Evolutionary conservation across 2,329 filamentous ascomycete species (phyloP).

Genomic region (Beauveria sp.): DNA sequence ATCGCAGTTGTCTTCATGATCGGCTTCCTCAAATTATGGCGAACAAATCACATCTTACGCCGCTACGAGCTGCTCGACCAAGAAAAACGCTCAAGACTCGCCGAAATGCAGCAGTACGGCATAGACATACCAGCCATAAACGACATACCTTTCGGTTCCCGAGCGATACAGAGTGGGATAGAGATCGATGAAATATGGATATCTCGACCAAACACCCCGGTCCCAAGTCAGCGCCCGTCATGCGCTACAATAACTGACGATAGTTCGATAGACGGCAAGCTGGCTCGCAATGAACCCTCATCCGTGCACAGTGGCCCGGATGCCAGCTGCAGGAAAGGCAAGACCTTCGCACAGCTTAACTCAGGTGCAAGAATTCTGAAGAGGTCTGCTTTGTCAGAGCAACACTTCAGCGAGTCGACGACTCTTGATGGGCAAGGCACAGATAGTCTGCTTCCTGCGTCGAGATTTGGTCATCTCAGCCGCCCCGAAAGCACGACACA

Average conservation of each 20-base stretch:
- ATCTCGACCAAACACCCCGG: constrained; percentile 41
- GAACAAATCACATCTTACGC: constrained; percentile 46
- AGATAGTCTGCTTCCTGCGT: background rate
- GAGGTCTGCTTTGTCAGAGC: constrained; percentile 3
- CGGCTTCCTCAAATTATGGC: constrained; percentile 61
- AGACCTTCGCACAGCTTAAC: constrained; percentile 4
- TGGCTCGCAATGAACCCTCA: background rate
- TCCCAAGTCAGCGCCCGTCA: constrained; percentile 17
- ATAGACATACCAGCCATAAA: constrained; percentile 32
- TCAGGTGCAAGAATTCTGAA: background rate
- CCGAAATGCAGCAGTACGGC: constrained; percentile 48
- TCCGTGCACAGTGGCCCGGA: background rate
- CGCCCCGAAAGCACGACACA: background rate
- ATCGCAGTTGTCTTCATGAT: constrained; percentile 63
- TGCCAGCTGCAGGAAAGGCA: constrained; percentile 15
- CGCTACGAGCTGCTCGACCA: constrained; percentile 59
- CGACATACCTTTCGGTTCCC: constrained; percentile 77
- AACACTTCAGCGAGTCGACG: background rate
- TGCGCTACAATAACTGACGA: constrained; percentile 19
- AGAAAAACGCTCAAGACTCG: constrained; percentile 49
- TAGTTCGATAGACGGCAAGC: background rate
- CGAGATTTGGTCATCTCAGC: background rate
- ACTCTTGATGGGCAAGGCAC: background rate
- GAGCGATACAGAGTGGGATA: constrained; percentile 75
- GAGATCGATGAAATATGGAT: constrained; percentile 83